Evolutionary conservation across 495 filamentous ascomycete genomes (phyloP).

Genomic region (Aspergillus diversus): DNA sequence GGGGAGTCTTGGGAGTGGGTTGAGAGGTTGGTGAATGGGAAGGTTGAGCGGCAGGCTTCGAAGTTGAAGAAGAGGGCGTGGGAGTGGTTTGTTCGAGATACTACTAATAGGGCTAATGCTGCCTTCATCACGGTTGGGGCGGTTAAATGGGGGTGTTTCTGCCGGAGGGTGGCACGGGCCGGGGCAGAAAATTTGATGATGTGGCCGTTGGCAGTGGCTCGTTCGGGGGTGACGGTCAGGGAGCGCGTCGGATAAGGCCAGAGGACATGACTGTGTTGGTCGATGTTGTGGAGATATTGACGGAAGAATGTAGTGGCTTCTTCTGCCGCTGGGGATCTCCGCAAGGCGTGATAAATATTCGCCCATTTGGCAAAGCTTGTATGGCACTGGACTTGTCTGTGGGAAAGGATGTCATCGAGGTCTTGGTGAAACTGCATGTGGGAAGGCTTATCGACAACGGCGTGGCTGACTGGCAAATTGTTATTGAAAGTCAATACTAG

Average conservation of each 20-base stretch:
- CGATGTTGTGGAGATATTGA: slow-evolving; percentile 1
- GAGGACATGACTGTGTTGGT: slow-evolving; percentile 11
- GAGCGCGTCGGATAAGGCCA: slow-evolving; percentile 11
- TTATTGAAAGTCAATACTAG: background rate
- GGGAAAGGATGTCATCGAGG: slow-evolving; percentile 6
- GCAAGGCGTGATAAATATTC: slow-evolving; percentile 4
- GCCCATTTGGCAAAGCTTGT: slow-evolving; percentile 6
- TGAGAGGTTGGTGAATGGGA: slow-evolving; percentile 2
- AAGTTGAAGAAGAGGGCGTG: slow-evolving; percentile 16
- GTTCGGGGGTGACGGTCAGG: background rate
- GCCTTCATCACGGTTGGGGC: no score
- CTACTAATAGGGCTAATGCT: background rate
- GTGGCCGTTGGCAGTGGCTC: background rate
- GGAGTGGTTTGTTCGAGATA: slow-evolving; percentile 14
- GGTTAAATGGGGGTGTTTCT: slow-evolving; percentile 1
- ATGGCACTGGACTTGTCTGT: background rate
- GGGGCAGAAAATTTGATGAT: slow-evolving; percentile 11
- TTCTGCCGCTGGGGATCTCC: slow-evolving; percentile 5
- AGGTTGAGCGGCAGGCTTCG: slow-evolving; percentile 6
- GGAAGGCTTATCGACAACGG: background rate
- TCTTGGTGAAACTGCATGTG: slow-evolving; percentile 8
- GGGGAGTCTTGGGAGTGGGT: no score
- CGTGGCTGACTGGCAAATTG: background rate
- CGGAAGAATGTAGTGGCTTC: slow-evolving; percentile 1
- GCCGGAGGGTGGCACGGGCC: background rate